Evolutionary conservation across 495 filamentous ascomycete genomes (phyloP).

Genomic region (Trichoderma gamsii): DNA sequence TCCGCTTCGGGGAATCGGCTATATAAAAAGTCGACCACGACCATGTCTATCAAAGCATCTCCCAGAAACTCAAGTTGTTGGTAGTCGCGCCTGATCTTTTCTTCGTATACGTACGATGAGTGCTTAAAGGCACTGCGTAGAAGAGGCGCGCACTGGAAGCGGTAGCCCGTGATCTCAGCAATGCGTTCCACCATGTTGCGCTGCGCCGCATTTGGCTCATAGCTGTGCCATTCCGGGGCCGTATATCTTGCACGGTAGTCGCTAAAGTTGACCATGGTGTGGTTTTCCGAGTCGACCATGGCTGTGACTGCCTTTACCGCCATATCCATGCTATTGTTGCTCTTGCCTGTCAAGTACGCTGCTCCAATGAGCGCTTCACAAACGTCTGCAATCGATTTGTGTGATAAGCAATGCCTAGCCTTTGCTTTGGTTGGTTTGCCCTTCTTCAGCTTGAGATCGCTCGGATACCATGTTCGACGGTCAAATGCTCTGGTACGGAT

Average conservation of each 20-base stretch:
- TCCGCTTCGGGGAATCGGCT: constrained; percentile 68
- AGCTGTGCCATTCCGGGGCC: constrained; percentile 64
- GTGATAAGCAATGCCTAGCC: constrained; percentile 57
- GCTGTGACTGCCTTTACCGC: constrained; percentile 78
- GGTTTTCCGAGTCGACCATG: constrained; percentile 62
- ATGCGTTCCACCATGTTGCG: constrained; percentile 57
- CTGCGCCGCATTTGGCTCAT: constrained; percentile 26
- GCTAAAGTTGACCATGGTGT: constrained; percentile 57
- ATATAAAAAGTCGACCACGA: constrained; percentile 75
- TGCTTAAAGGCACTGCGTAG: constrained; percentile 84
- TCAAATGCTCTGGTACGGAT: constrained; percentile 80
- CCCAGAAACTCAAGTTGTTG: constrained; percentile 92
- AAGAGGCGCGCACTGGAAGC: constrained; percentile 72
- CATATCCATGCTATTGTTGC: constrained; percentile 58
- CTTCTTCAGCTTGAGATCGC: constrained; percentile 55
- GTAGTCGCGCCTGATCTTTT: constrained; percentile 65
- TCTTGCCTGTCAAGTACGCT: constrained; percentile 60
- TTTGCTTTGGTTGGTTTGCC: constrained; percentile 42
- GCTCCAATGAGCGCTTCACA: constrained; percentile 94
- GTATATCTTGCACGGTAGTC: constrained; percentile 70
- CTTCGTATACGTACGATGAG: constrained; percentile 72
- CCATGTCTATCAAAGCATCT: constrained; percentile 85
- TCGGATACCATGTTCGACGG: constrained; percentile 74
- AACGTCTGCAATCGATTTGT: constrained; percentile 95
- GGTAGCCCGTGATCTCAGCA: constrained; percentile 61